Evolutionary conservation across 208 protist species (phyloP).

Genomic region (Wallacemonas sp.): DNA sequence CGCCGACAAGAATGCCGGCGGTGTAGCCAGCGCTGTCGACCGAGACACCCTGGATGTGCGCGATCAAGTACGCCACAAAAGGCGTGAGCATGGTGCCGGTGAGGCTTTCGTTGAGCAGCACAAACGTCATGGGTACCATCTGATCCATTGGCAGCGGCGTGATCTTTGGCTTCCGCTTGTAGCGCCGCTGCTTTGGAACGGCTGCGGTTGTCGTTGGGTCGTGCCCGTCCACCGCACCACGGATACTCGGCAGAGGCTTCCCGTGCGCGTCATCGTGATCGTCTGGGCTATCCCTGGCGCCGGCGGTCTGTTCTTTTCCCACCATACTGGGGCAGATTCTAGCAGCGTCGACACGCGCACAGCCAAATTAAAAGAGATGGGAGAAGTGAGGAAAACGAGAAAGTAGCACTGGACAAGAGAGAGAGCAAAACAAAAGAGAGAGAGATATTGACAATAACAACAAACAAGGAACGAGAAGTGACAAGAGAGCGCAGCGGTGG

Average conservation of each 20-base stretch:
- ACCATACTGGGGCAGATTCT: too few relatives aligned
- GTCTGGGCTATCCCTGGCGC: too few relatives aligned
- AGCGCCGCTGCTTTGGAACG: background rate
- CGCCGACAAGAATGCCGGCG: constrained; percentile 42
- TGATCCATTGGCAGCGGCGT: constrained; percentile 60
- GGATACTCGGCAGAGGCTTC: too few relatives aligned
- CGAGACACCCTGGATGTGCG: constrained; percentile 34
- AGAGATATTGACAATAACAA: background rate
- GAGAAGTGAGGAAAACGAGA: background rate
- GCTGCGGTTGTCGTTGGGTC: background rate
- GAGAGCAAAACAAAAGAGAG: background rate
- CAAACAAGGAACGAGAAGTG: background rate
- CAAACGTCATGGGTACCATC: constrained; percentile 57
- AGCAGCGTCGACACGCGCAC: too few relatives aligned
- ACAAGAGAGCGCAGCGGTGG: too few relatives aligned
- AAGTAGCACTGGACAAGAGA: background rate
- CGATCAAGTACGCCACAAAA: constrained; percentile 57
- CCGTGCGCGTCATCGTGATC: too few relatives aligned
- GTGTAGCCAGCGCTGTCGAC: constrained; percentile 62
- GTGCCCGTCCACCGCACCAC: too few relatives aligned
- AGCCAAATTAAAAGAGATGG: too few relatives aligned
- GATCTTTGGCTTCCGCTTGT: constrained; percentile 26
- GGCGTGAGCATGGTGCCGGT: constrained; percentile 62
- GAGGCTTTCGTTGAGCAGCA: constrained; percentile 66
- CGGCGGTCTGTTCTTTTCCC: too few relatives aligned